Evolutionary conservation across 352 stramenopile species (phyloP).

Genomic region (Globisporangium camurandrum): DNA sequence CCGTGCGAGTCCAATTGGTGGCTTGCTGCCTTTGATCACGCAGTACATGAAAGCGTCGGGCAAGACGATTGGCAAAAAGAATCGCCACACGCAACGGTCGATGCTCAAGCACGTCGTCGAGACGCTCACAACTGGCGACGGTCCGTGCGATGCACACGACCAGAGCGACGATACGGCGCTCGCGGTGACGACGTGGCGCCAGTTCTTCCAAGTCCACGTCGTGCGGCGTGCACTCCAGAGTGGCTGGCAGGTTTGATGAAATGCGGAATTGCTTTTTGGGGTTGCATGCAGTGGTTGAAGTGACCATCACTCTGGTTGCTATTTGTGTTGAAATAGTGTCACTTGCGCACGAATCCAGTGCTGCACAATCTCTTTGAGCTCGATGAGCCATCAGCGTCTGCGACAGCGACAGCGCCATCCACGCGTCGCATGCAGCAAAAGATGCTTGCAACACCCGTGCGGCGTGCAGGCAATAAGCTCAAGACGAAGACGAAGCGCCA

Average conservation of each 20-base stretch:
- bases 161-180: conserved; percentile 45
- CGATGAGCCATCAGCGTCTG: conserved; percentile 11
- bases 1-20: conserved; percentile 28
- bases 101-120: conserved; percentile 65
- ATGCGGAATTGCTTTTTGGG: background rate
- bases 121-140: conserved; percentile 45
- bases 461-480: conserved; percentile 34
- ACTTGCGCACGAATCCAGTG: conserved; percentile 53
- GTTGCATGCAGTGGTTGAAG: conserved; percentile 38
- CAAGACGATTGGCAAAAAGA: conserved; percentile 72
- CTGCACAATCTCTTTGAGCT: conserved; percentile 61
- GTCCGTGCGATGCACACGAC: conserved; percentile 44
- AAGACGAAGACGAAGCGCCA: conserved; percentile 53
- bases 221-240: conserved; percentile 43
- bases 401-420: too few relatives aligned
- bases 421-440: conserved; percentile 35
- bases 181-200: conserved; percentile 45
- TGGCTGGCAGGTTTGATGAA: conserved; percentile 40
- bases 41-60: conserved; percentile 54
- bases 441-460: conserved; percentile 39
- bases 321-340: too few relatives aligned
- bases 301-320: too few relatives aligned
- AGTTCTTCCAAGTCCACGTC: conserved; percentile 58
- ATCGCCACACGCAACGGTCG: conserved; percentile 49
- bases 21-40: conserved; percentile 43